These are phyloP conservation scores for Colletotrichum simmondsii DNA, from an alignment of 2,329 filamentous ascomycete genomes.

Conservation along the genomic window DNA sequence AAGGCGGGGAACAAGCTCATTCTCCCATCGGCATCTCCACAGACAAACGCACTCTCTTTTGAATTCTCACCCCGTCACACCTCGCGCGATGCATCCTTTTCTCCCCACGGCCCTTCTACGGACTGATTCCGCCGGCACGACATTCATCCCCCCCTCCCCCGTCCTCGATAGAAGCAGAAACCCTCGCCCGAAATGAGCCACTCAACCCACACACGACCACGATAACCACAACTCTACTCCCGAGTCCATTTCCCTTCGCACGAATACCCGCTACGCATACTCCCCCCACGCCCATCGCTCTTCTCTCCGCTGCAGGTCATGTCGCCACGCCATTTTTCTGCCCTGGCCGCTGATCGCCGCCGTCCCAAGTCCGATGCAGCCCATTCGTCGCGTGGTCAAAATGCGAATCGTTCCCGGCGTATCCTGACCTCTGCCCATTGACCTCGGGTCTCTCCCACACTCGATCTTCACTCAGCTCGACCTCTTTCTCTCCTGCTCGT, in stretches of 20 bases:
- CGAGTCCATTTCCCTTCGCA: not conserved
- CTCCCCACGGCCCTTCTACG: slow-evolving; percentile 22
- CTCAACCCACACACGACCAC: not conserved
- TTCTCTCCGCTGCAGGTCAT: slow-evolving; percentile 14
- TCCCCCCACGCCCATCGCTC: not conserved
- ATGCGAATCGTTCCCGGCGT: slow-evolving; percentile 20
- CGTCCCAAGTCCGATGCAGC: not conserved
- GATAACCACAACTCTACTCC: not conserved
- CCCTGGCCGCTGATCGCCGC: slow-evolving; percentile 17
- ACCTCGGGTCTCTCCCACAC: slow-evolving; percentile 2
- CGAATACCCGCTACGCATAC: not conserved
- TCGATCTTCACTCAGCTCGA: not conserved
- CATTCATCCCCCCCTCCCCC: not conserved
- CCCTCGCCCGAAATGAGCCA: not conserved
- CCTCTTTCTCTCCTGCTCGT: not conserved
- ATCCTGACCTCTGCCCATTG: not conserved
- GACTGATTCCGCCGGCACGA: slow-evolving; percentile 2
- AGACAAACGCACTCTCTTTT: not conserved
- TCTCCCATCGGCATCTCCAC: slow-evolving; percentile 16
- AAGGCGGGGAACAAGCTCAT: slow-evolving; percentile 13
- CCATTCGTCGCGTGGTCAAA: slow-evolving; percentile 13
- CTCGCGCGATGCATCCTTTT: not conserved
- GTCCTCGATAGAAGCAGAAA: not conserved
- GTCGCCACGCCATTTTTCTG: slow-evolving; percentile 18
- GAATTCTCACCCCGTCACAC: not conserved